A percentile compares a stretch with the other conserved stretches of the same genome.
Evolutionary conservation across 768 basidiomycete species (phyloP).

Genomic region (Lentinula aciculospora): DNA sequence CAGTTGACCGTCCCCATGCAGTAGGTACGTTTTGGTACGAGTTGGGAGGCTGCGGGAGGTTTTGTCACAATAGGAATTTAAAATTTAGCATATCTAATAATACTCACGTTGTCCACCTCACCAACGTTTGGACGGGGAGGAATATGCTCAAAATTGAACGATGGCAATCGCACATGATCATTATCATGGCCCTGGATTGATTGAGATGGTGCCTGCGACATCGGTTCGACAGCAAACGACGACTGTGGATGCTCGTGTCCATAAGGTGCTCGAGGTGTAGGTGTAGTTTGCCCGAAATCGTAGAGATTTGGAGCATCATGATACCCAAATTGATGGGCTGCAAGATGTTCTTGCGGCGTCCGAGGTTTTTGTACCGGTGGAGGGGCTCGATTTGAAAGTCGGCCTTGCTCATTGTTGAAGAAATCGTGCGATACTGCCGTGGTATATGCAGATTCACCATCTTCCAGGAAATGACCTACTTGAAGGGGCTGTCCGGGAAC

Average conservation of each 20-base stretch:
- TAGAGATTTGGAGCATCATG: not conserved
- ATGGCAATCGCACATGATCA: not conserved
- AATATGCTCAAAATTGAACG: not conserved
- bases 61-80: not conserved
- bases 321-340: not conserved
- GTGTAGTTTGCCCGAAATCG: not conserved
- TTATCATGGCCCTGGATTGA: not conserved
- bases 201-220: not conserved
- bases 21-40: not conserved
- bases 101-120: not conserved
- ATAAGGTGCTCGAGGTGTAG: not conserved
- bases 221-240: not conserved
- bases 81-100: not conserved
- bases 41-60: not conserved
- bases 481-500: not conserved
- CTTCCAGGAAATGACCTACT: not conserved
- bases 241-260: not conserved
- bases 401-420: not conserved
- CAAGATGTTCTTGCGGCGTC: not conserved
- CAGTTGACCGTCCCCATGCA: not conserved
- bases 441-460: not conserved
- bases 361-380: not conserved
- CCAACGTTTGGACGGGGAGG: not conserved
- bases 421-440: not conserved
- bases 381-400: not conserved